phyloP scores from a whole-genome alignment of 305 asterid species.

The Plantago lanceolata region DNA sequence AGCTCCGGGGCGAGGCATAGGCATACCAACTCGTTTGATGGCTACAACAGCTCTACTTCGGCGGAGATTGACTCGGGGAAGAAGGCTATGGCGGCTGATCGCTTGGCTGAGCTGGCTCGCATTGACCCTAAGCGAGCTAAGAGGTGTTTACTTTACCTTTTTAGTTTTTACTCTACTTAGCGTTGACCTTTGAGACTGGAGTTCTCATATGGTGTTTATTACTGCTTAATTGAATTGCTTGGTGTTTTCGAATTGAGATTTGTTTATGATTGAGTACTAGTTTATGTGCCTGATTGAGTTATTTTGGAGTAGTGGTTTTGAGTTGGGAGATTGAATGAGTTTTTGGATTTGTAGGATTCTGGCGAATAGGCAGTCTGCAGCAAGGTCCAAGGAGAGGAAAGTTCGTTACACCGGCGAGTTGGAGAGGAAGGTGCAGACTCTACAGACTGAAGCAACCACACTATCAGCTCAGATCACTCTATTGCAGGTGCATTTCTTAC shows the following conservation, averaged over 20 bases:
- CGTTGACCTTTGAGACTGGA: too few species aligned
- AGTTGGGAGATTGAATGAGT: slow-evolving; percentile 11
- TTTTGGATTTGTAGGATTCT: slow-evolving; percentile 55
- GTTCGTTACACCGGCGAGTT: slow-evolving; percentile 72
- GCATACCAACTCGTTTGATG: slow-evolving; percentile 80
- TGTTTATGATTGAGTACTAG: not conserved
- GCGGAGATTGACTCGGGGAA: slow-evolving; percentile 63
- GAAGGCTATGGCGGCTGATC: slow-evolving; percentile 64
- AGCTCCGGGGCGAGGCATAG: slow-evolving; percentile 47
- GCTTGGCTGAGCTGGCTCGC: slow-evolving; percentile 74
- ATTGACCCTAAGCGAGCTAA: slow-evolving; percentile 95
- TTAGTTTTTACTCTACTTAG: not conserved
- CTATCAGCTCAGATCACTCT: slow-evolving; percentile 82
- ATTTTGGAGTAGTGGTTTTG: slow-evolving; percentile 11
- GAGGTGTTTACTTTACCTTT: slow-evolving; percentile 63
- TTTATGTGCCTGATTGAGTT: not conserved
- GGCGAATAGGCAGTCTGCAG: slow-evolving; percentile 96
- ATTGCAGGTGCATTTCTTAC: slow-evolving; percentile 51
- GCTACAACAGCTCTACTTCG: slow-evolving; percentile 55
- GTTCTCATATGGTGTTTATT: slow-evolving; percentile 20
- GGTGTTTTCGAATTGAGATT: not conserved
- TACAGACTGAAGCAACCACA: slow-evolving; percentile 87
- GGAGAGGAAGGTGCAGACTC: slow-evolving; percentile 93
- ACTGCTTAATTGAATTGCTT: slow-evolving; percentile 2
- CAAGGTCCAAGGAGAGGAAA: slow-evolving; percentile 92